Percentiles rank a stretch among this genome's conserved stretches.
phyloP scores from a whole-genome alignment of 768 basidiomycete species.

The Hericium coralloides region DNA sequence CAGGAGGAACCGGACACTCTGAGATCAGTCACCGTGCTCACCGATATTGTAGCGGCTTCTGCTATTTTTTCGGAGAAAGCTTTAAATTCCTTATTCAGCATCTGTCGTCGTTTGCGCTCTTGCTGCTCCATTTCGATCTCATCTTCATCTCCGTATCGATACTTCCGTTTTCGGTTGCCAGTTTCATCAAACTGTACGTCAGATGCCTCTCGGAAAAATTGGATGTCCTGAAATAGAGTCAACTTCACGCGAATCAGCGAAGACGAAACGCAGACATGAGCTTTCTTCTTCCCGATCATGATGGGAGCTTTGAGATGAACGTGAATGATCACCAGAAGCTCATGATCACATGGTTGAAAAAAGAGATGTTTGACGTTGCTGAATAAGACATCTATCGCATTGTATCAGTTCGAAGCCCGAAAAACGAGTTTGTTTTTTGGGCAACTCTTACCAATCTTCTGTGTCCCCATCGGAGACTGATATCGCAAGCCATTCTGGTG shows the following conservation, averaged over 20 bases:
- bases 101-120: slow-evolving; percentile 81
- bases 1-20: neutral
- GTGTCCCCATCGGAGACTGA: slow-evolving; percentile 75
- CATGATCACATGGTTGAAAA: slow-evolving; percentile 98
- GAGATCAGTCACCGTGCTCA: slow-evolving; percentile 29
- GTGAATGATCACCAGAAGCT: slow-evolving; percentile 90
- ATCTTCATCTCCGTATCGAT: slow-evolving; percentile 96
- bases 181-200: slow-evolving; percentile 99
- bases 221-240: slow-evolving; percentile 61
- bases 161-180: slow-evolving; percentile 96
- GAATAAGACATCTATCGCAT: slow-evolving; percentile 73
- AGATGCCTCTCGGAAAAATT: slow-evolving; percentile 96
- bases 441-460: slow-evolving; percentile 71
- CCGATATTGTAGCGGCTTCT: slow-evolving; percentile 70
- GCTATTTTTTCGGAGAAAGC: slow-evolving; percentile 88
- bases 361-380: slow-evolving; percentile 97
- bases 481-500: slow-evolving; percentile 97
- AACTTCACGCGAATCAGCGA: slow-evolving; percentile 2
- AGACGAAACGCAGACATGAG: slow-evolving; percentile 51
- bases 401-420: neutral
- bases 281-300: slow-evolving; percentile 98
- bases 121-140: slow-evolving; percentile 99
- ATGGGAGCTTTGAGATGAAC: slow-evolving; percentile 91
- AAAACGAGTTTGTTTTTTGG: too few species aligned
- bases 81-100: slow-evolving; percentile 92